Conservation (phyloP, 1,139 yeast genomes). For the Suhomyces ambrosiae region DNA sequence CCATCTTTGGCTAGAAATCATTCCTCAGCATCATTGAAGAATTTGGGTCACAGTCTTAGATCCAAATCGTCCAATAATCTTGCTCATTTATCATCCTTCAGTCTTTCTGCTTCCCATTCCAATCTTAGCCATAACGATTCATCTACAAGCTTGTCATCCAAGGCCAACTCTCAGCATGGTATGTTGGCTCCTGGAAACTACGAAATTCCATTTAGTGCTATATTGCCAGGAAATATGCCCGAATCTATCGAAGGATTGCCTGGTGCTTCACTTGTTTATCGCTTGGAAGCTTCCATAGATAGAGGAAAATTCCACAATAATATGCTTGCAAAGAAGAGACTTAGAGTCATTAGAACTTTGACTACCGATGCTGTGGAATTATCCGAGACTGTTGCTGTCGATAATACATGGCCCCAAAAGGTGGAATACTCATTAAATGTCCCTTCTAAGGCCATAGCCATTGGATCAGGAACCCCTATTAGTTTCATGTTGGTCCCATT, state of each 20-base stretch:
- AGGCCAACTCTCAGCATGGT: conserved; percentile 20
- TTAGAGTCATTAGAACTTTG: conserved; percentile 85
- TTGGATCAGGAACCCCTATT: conserved; percentile 78
- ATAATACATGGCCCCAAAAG: conserved; percentile 94
- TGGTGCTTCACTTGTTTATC: conserved; percentile 78
- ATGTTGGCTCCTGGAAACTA: conserved; percentile 73
- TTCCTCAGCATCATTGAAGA: conserved; percentile 40
- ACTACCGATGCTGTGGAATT: conserved; percentile 87
- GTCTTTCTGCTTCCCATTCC: conserved; percentile 17
- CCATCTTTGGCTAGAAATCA: conserved; percentile 23
- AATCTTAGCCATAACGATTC: conserved; percentile 11
- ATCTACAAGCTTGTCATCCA: conserved; percentile 19
- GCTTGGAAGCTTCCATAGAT: conserved; percentile 78
- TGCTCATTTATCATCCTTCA: conserved; percentile 25
- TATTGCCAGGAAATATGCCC: conserved; percentile 81
- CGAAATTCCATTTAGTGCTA: conserved; percentile 85
- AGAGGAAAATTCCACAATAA: conserved; percentile 75
- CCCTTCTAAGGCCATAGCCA: conserved; percentile 87
- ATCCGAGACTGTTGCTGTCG: conserved; percentile 90
- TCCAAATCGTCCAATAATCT: conserved; percentile 38
- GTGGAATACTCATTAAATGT: conserved; percentile 87
- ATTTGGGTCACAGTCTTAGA: conserved; percentile 31
- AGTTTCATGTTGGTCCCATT: conserved; percentile 76
- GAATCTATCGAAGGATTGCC: conserved; percentile 93
- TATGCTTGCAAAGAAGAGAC: conserved; percentile 66